Evolutionary conservation across 1,284 basidiomycete species (phyloP), one percentile per base, ranked within the genome.

Genomic region (Uromyces viciae-fabae): DNA sequence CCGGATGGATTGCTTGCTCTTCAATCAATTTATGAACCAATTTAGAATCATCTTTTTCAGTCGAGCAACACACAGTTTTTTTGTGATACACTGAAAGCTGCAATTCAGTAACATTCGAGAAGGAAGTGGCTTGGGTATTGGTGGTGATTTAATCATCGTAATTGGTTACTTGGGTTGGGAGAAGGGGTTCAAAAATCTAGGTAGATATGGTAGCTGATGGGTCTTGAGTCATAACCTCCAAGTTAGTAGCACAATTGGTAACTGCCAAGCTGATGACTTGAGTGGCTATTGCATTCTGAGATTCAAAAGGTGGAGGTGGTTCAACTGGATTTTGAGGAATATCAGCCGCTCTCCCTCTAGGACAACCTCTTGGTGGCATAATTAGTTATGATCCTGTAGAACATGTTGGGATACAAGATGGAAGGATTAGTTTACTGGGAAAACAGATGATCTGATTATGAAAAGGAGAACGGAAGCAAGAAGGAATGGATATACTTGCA

Each of bases 291-390:
- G 7, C 14, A 17, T 25, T 7, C 33, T 42, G 36, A 42, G 5
- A 42, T 15, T 7, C 7, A 33, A 4, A 36, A 8, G 28, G 17
- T 36, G 4, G 38, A 8, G 28, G 17, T 36, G 1, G 17, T n/a
- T 25, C 62, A 25, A 33, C 43, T 19, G 15, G 62, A 15, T 42
- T 66, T 4, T 15, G 62, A 66, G 33, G 7, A n/a, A n/a, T 17
- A n/a, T n/a, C n/a, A n/a, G n/a, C n/a, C n/a, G n/a, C n/a, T n/a
- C n/a, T n/a, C n/a, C n/a, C n/a, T n/a, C n/a, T n/a, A n/a, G n/a
- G n/a, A n/a, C n/a, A n/a, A n/a, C n/a, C 62, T 42, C 43, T 66
- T 7, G 62, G 62, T 11, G 62, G 62, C 33, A 66, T 66, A n/a
- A n/a, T 40, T n/a, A n/a, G 4, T 25, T 8, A 15, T 3, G 9